Base-by-base conservation (phyloP, 768 basidiomycete species). In the Gloeophyllum trabeum region DNA sequence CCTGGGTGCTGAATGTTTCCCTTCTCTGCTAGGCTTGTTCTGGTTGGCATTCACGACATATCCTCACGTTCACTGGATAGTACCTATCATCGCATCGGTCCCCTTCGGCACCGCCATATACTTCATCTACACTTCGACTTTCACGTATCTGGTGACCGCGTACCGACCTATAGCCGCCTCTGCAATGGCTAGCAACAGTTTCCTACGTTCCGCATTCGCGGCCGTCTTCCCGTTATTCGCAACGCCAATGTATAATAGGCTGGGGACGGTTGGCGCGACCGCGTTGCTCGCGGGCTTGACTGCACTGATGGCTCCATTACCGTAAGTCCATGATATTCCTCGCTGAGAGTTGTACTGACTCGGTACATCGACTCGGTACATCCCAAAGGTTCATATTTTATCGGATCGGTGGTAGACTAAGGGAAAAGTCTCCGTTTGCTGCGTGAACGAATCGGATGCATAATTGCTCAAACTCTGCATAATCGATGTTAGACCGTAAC, bases 61-160 rank as follows among this genome's bases (percentile, higher is more conserved):
- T 54, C 45, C 51, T 2, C 51, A 53, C 5, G 66, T 75, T 0
- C 70, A 66, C 43, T 71, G 69, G 70, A 66, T 67, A 42, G 63
- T 60, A 5, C 69, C 69, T 13, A 64, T 73, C 47, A 52, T 73
- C 43, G 63, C 58, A 3, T 64, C 69, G 1, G 45, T 61, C 4
- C 70, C 64, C 4, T 71, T 77, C 46, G 74, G 75, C 19, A 61
- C 71, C 1, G 83, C 79, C 3, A 59, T 72, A 35, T 61, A 67
- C 51, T 84, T 74, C 48, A 74, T 77, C 32, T 89, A 81, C 61
- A 77, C 78, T 1, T 72, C 73, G 5, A 75, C 75, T 3, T 84
- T 83, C 59, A 80, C 68, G 55, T 75, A 69, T 51, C 62, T 74
- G 39, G 73, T 74, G 16, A 63, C 66, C 16, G 66, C 70, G 7